Evolutionary conservation across 768 basidiomycete species (phyloP), one percentile per base, ranked within the genome.

Genomic region (Boletales sp.): DNA sequence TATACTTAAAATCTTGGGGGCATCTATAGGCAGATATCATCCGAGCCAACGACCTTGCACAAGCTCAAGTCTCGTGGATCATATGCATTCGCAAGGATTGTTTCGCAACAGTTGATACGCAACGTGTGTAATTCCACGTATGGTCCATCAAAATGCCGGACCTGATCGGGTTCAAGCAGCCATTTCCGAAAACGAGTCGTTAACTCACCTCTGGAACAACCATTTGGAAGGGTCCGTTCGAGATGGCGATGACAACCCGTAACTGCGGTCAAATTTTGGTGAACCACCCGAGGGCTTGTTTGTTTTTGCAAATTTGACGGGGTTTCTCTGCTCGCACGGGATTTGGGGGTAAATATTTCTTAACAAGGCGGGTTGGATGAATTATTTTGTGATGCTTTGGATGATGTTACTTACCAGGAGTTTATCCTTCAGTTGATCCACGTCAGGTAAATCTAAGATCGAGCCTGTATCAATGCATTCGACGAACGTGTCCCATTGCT

Each of bases 91-190:
- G 57, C 55, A 15, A 65, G 44, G 43, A 61, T 56, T 3, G 57
- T 52, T 41, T 62, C 57, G 48, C 59, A 61, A 29, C 56, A 57
- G 21, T 53, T 58, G 47, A 65, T 55, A 3, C 62, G 55, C 21
- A 61, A 34, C 2, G 59, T 54, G 17, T 45, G 55, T 29, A 61
- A 18, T 10, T 61, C 42, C 13, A 66, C 52, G 15, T 66, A 45
- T 5, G 53, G 57, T 2, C 55, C 63, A 21, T 60, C 52, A 31
- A 54, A 50, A 43, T 53, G 39, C 31, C 46, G 48, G 13, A 60
- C 48, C 61, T 65, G 27, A 40, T 46, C 21, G 0, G 10, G 7
- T 4, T 32, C 31, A 14, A 40, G 40, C 10, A 21, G 43, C 21
- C 38, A 21, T 14, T n/a, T 2, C 27, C 2, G 40, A 10, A 35